Conservation (phyloP, 345 rosid species). For the Erodium maritimum region DNA sequence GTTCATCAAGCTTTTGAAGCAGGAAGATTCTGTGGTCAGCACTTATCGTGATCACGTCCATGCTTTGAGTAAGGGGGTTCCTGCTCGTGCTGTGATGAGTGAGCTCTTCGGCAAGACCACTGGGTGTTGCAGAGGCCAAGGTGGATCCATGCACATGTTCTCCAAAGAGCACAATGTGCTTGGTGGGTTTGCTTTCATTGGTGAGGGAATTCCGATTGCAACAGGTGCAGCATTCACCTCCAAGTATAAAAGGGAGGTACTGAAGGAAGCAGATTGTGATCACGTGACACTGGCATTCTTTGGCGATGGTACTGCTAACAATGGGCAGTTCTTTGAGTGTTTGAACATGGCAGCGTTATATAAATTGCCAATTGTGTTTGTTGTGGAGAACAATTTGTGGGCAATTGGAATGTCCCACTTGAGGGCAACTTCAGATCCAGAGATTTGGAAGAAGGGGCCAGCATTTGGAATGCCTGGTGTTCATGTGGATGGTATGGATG, state of each 20-base stretch:
- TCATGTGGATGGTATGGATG: slow-evolving; percentile 52
- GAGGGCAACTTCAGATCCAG: slow-evolving; percentile 54
- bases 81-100: slow-evolving; percentile 53
- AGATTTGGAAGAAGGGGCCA: slow-evolving; percentile 57
- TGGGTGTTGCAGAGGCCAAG: slow-evolving; percentile 51
- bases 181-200: slow-evolving; percentile 54
- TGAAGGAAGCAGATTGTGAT: slow-evolving; percentile 31
- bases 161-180: slow-evolving; percentile 44
- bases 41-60: slow-evolving; percentile 47
- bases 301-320: slow-evolving; percentile 51
- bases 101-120: slow-evolving; percentile 52
- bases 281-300: slow-evolving; percentile 43
- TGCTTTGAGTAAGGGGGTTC: slow-evolving; percentile 44
- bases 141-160: slow-evolving; percentile 60
- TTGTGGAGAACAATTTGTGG: slow-evolving; percentile 60
- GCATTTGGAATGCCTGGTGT: slow-evolving; percentile 10
- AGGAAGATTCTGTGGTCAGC: slow-evolving; percentile 35
- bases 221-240: slow-evolving; percentile 47
- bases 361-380: slow-evolving; percentile 53
- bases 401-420: slow-evolving; percentile 55
- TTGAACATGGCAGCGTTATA: slow-evolving; percentile 54
- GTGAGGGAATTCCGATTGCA: slow-evolving; percentile 53
- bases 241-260: slow-evolving; percentile 35
- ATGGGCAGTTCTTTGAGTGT: slow-evolving; percentile 59
- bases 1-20: slow-evolving; percentile 39